A percentile compares a stretch with the other conserved stretches of the same genome.
Evolutionary conservation across 2,329 filamentous ascomycete genomes (phyloP).

Genomic region (Talaromyces sp.): DNA sequence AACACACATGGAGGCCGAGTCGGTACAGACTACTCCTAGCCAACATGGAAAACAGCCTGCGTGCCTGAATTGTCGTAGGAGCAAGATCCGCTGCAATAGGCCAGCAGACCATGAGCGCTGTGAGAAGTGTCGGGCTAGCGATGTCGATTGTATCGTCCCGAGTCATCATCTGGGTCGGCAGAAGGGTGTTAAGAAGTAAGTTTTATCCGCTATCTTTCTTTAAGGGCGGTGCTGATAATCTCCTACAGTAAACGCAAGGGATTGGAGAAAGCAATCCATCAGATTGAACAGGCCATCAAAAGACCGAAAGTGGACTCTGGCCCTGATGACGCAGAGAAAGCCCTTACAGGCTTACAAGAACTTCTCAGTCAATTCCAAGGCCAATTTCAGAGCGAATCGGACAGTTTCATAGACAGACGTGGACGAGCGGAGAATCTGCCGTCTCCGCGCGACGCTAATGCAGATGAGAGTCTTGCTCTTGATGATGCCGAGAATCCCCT

Average conservation of each 20-base stretch:
- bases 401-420: conserved; percentile 37
- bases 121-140: conserved; percentile 62
- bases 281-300: conserved; percentile 71
- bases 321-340: conserved; percentile 47
- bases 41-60: conserved; percentile 48
- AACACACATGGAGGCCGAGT: conserved; percentile 19
- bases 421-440: conserved; percentile 21
- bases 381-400: conserved; percentile 33
- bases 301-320: conserved; percentile 54
- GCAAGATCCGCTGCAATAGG: conserved; percentile 70
- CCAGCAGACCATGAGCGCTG: conserved; percentile 57
- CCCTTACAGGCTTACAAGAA: conserved; percentile 50
- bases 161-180: conserved; percentile 73
- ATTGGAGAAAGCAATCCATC: conserved; percentile 72
- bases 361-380: conserved; percentile 54
- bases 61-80: conserved; percentile 66
- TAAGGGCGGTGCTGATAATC: too few relatives aligned
- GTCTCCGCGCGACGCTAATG: conserved; percentile 29
- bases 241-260: conserved; percentile 68
- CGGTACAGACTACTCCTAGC: neutral
- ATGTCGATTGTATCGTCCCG: conserved; percentile 67
- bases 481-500: conserved; percentile 77
- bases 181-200: conserved; percentile 75
- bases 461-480: conserved; percentile 60
- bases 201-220: too few relatives aligned